Evolutionary conservation across 176 grass and related monocot genomes (phyloP), one percentile per base, ranked within the genome.

Genomic region (Hsuehochloa calcarea): DNA sequence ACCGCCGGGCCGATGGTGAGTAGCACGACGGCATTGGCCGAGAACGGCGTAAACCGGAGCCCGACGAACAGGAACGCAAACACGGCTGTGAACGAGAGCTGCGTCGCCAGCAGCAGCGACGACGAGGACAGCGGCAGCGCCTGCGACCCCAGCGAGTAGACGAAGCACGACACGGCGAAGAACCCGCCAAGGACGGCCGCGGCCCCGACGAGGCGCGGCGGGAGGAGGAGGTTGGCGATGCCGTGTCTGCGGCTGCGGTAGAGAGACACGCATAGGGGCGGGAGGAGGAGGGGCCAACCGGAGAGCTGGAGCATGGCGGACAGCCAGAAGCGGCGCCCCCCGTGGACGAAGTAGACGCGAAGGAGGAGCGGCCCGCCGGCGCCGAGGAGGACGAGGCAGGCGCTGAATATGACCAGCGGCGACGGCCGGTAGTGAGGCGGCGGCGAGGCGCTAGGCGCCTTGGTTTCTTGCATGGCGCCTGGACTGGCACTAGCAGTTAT

Each of bases 91-190:
- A 97, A 97, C 17, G 85, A 92, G 10, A 97, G 92, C 84, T 97
- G 94, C 69, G 92, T 92, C 17, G 94, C 83, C 15, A 69, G 75
- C n/a, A 97, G 88, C 26, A 94, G 94, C 5, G 94, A 92, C 31
- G 92, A 94, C n/a, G 94, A 90, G 59, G 94, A 89, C 14, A 97
- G 89, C 6, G 92, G 94, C 34, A 97, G 90, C 27, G 63, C 89
- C 68, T 89, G 80, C 37, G 90, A 84, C 0, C 87, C 92, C 44
- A 94, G 77, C 9, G 66, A 41, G 61, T 94, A 94, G 17, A 89
- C 66, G 85, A 79, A 97, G 85, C 92, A 84, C 6, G 87, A 70
- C 3, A 90, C 6, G 55, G 79, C 90, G 46, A 25, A 93, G 61
- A 94, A 27, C 15, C 56, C 23, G 5, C 94, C 94, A 6, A 94